phyloP scores from a whole-genome alignment of 345 rosid genomes.

The Nephelium lappaceum region DNA sequence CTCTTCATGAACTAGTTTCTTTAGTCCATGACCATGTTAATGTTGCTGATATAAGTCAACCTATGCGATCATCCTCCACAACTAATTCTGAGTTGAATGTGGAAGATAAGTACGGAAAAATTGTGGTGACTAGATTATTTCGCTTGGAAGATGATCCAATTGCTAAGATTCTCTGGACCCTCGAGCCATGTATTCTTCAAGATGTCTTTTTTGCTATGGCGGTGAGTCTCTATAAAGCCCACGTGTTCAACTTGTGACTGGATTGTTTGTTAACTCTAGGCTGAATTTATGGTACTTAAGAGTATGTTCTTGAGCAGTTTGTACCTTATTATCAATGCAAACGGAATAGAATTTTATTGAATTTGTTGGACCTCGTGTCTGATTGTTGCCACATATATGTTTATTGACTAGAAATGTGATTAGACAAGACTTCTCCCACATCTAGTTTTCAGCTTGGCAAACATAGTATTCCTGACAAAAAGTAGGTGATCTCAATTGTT shows the following conservation, averaged over 20 bases:
- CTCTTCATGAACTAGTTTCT: conserved; percentile 75
- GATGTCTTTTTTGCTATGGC: conserved; percentile 70
- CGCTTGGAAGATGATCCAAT: conserved; percentile 68
- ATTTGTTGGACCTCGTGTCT: background rate
- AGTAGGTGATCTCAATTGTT: conserved; percentile 2
- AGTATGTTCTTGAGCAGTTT: conserved; percentile 4
- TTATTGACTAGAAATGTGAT: background rate
- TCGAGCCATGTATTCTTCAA: conserved; percentile 53
- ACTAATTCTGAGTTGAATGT: conserved; percentile 30
- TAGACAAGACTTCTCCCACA: background rate
- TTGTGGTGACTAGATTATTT: conserved; percentile 27
- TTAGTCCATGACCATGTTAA: conserved; percentile 69
- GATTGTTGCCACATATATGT: background rate
- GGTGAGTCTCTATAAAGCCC: conserved; percentile 43
- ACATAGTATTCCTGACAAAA: background rate
- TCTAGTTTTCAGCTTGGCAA: background rate
- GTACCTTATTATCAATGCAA: background rate
- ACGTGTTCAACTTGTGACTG: conserved; percentile 12
- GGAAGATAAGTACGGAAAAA: conserved; percentile 31
- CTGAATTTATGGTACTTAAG: background rate
- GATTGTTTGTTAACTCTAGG: conserved; percentile 14
- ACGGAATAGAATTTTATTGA: background rate
- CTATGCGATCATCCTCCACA: conserved; percentile 33
- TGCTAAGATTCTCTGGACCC: conserved; percentile 69
- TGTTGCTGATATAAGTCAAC: conserved; percentile 41